Conservation (phyloP, 1,284 basidiomycete genomes). For the Pseudozyma sp. region DNA sequence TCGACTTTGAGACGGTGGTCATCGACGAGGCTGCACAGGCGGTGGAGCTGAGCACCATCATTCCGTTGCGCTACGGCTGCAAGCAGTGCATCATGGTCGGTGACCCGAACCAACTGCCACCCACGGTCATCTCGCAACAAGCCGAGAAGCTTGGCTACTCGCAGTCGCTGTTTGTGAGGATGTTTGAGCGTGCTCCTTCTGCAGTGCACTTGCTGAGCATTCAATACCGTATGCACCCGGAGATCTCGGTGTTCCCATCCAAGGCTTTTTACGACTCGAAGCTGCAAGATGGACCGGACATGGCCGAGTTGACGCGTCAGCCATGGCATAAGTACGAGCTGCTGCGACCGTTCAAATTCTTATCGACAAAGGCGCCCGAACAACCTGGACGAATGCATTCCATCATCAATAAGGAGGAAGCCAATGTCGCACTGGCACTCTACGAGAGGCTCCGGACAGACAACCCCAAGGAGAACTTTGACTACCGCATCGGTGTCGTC, state of each 20-base stretch:
- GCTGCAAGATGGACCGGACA: constrained; percentile 87
- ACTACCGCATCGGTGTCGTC: constrained; percentile 86
- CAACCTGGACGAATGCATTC: constrained; percentile 75
- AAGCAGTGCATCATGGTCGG: constrained; percentile 93
- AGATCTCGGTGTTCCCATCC: constrained; percentile 91
- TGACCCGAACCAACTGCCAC: constrained; percentile 96
- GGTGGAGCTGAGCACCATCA: constrained; percentile 94
- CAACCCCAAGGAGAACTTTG: constrained; percentile 74
- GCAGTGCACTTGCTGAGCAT: constrained; percentile 93
- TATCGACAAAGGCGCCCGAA: constrained; percentile 74
- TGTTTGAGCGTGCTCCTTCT: constrained; percentile 82
- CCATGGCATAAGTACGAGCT: constrained; percentile 85
- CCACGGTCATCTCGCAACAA: constrained; percentile 91
- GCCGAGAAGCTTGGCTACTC: constrained; percentile 86
- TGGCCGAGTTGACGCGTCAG: constrained; percentile 84
- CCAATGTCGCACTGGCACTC: constrained; percentile 80
- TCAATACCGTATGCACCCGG: constrained; percentile 99
- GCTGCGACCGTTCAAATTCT: constrained; percentile 90
- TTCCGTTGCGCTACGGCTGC: constrained; percentile 90
- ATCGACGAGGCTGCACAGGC: constrained; percentile 99
- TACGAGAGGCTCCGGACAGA: constrained; percentile 80
- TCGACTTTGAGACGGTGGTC: constrained; percentile 94
- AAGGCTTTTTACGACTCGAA: constrained; percentile 86
- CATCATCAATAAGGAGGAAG: constrained; percentile 82
- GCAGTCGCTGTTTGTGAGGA: constrained; percentile 90